phyloP scores from a whole-genome alignment of 1,284 basidiomycete genomes.

The Malassezia psittaci region DNA sequence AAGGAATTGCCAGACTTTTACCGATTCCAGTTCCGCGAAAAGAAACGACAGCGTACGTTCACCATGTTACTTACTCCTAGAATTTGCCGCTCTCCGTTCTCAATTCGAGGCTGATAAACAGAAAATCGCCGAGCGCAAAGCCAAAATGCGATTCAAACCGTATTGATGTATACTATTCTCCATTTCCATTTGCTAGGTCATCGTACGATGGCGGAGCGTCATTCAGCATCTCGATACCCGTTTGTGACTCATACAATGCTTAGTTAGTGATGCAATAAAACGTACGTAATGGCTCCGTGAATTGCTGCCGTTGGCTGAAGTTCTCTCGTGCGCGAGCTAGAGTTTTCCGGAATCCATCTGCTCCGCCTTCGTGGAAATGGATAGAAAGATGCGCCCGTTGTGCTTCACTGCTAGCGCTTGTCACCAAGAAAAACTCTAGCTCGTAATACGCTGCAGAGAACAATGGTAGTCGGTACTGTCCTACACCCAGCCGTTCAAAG shows the following conservation, averaged over 20 bases:
- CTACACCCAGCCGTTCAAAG: background rate
- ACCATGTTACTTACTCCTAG: background rate
- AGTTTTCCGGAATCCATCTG: background rate
- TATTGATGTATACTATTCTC: constrained; percentile 14
- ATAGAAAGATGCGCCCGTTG: background rate
- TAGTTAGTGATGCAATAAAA: background rate
- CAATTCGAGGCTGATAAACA: constrained; percentile 41
- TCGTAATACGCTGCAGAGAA: constrained; percentile 3
- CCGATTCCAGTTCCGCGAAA: constrained; percentile 40
- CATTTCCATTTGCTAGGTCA: background rate
- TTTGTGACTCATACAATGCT: constrained; percentile 10
- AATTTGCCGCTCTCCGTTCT: constrained; percentile 34
- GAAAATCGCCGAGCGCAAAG: constrained; percentile 39
- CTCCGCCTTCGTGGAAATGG: background rate
- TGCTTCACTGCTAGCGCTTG: background rate
- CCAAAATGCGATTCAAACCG: constrained; percentile 35
- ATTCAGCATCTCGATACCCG: constrained; percentile 11
- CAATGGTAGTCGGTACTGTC: background rate
- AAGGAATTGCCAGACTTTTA: constrained; percentile 40
- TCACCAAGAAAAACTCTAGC: background rate
- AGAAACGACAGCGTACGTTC: constrained; percentile 30
- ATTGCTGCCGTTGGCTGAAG: background rate
- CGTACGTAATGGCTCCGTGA: background rate
- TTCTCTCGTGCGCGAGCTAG: background rate
- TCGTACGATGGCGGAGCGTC: constrained; percentile 3